A percentile compares a stretch with the other conserved stretches of the same genome.
Conservation (phyloP, 805 yeast species). For the Komagataella populi region DNA sequence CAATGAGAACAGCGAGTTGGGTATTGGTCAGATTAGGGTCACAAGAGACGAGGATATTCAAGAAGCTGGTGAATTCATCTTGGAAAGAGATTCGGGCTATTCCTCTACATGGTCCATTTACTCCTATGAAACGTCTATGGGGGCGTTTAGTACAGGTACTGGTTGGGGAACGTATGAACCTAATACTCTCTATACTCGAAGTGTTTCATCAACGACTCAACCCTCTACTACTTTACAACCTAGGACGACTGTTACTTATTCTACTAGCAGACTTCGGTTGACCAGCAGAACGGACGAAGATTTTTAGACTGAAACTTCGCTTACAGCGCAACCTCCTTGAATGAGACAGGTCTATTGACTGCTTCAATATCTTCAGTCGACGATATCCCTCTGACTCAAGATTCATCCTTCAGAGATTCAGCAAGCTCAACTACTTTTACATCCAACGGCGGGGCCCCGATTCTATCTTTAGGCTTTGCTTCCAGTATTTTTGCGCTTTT, state of each 20-base stretch:
- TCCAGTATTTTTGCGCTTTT: background rate
- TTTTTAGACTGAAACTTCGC: too few species aligned
- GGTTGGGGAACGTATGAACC: background rate
- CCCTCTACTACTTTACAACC: background rate
- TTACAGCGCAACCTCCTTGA: too few species aligned
- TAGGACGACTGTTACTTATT: background rate
- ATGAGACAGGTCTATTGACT: too few species aligned
- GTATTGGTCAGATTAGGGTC: background rate
- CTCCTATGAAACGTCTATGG: background rate
- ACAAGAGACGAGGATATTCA: background rate
- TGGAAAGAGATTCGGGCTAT: background rate
- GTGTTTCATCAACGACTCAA: background rate
- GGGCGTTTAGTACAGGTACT: background rate
- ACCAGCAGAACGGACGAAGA: background rate
- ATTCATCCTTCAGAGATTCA: background rate
- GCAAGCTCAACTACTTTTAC: background rate
- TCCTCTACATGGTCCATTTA: background rate
- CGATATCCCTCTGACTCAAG: background rate
- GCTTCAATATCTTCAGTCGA: too few species aligned
- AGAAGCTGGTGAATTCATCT: background rate
- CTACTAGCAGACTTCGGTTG: background rate
- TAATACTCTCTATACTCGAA: background rate
- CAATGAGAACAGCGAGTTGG: background rate
- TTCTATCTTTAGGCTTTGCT: background rate
- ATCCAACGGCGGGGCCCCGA: background rate